phyloP scores from a whole-genome alignment of 2,329 filamentous ascomycete species.

The Pyrenochaeta sp. region DNA sequence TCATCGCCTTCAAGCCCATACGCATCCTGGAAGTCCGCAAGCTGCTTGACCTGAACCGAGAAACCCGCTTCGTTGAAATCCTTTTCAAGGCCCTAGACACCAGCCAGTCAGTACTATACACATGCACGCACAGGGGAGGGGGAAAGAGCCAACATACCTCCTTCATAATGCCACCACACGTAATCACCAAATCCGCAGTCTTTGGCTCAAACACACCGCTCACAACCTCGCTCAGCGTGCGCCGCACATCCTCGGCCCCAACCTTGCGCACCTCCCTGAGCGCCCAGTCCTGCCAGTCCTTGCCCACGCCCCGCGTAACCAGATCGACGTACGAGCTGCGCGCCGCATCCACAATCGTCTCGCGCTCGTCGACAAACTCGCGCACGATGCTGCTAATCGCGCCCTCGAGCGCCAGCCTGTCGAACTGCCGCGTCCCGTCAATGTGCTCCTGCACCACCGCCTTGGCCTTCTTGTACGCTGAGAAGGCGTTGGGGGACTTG shows the following conservation, averaged over 20 bases:
- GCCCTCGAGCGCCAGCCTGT: constrained; percentile 84
- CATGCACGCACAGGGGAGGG: not conserved
- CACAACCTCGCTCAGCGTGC: constrained; percentile 76
- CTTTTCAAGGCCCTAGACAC: constrained; percentile 72
- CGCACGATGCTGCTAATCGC: constrained; percentile 91
- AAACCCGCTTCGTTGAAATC: constrained; percentile 80
- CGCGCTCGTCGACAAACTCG: constrained; percentile 84
- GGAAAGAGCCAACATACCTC: constrained; percentile 67
- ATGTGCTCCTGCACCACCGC: constrained; percentile 78
- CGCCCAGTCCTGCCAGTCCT: constrained; percentile 79
- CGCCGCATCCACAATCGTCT: constrained; percentile 83
- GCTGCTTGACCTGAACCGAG: constrained; percentile 73
- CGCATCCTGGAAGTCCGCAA: constrained; percentile 85
- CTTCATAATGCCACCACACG: constrained; percentile 83
- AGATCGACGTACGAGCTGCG: constrained; percentile 82
- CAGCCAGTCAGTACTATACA: not conserved
- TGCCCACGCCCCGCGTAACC: constrained; percentile 77
- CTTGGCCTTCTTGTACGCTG: constrained; percentile 80
- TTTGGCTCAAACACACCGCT: constrained; percentile 81
- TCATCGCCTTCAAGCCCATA: constrained; percentile 77
- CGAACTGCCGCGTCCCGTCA: constrained; percentile 73
- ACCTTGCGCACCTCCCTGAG: constrained; percentile 80
- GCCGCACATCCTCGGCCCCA: constrained; percentile 76
- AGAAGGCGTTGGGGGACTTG: constrained; percentile 86
- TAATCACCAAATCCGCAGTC: constrained; percentile 84